Evolutionary conservation across 495 filamentous ascomycete species (phyloP), one percentile per base, ranked within the genome.

Genomic region (Penicillium cataractarum): DNA sequence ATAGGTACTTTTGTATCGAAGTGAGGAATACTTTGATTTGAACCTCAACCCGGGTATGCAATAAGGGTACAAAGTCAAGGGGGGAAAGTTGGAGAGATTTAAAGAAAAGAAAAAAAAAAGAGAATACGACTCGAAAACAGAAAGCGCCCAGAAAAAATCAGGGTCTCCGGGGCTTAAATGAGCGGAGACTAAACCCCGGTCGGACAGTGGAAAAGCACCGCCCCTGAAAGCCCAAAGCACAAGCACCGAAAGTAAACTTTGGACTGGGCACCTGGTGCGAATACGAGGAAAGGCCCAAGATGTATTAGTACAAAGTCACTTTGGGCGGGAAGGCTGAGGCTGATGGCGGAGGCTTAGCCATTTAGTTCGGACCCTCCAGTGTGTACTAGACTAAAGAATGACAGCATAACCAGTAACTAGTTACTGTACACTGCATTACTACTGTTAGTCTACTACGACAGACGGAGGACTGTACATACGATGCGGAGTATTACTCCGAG

Each of bases 111-210:
- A 46, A 24, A 46, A 24, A 9, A 3, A 21, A 46, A 46, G 42
- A 46, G 42, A 46, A 46, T 46, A 46, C 42, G 42, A 46, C 40
- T 6, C 12, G 46, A 21, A 50, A 3, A 0, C 4, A 2, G 29
- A n/a, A n/a, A 48, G 44, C 44, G 2, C 10, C 13, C 8, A 5
- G 5, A 50, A n/a, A 29, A 17, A 29, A 29, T 6, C 24, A 29
- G 46, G 46, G 46, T 27, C 24, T 46, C 46, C 15, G 24, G 24
- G 15, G 46, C 46, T 50, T 27, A 50, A 50, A 50, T 27, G 46
- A 12, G 42, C 42, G 46, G 46, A 27, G 24, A 50, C 46, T 50
- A 50, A 50, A 29, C 46, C 26, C 46, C 9, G 44, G 37, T 39
- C 37, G 37, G 37, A 42, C 8, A 42, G 6, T 19, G 6, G 19